These are phyloP conservation scores for Calonectria crousiana DNA, from an alignment of 2,329 filamentous ascomycete genomes.

Conservation along the genomic window DNA sequence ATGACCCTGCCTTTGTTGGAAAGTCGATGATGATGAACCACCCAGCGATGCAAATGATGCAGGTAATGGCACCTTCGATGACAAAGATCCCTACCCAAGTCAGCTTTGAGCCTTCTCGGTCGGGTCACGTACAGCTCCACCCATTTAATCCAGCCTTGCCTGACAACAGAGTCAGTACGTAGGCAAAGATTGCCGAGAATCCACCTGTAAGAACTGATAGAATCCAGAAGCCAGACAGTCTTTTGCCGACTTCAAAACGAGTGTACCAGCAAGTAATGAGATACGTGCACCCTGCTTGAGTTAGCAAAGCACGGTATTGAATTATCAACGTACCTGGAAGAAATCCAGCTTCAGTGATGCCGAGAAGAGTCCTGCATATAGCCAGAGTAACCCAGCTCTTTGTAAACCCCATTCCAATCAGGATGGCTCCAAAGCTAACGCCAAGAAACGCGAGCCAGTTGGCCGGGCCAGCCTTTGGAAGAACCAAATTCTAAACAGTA, in stretches of 20 bases:
- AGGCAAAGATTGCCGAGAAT: constrained; percentile 13
- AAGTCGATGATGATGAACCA: constrained; percentile 32
- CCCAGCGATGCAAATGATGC: not conserved
- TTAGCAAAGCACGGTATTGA: constrained; percentile 75
- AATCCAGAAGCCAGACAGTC: constrained; percentile 21
- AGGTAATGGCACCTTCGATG: not conserved
- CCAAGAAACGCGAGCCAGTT: constrained; percentile 3
- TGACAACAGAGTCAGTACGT: not conserved
- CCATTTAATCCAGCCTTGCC: not conserved
- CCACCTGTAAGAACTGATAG: constrained; percentile 2
- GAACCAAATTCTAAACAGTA: not conserved
- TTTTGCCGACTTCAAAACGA: constrained; percentile 16
- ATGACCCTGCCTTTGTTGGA: constrained; percentile 26
- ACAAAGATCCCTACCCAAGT: not conserved
- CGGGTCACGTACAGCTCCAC: not conserved
- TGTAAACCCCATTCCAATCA: constrained; percentile 29
- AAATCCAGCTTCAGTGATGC: constrained; percentile 46
- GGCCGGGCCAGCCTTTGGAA: not conserved
- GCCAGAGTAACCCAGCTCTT: constrained; percentile 22
- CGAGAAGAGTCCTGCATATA: constrained; percentile 31
- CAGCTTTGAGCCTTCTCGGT: not conserved
- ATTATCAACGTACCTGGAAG: constrained; percentile 63
- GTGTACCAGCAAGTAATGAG: constrained; percentile 25
- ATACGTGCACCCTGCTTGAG: constrained; percentile 73
- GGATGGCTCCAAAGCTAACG: not conserved